phyloP scores from a whole-genome alignment of 345 rosid genomes.

The Toxicodendron radicans region DNA sequence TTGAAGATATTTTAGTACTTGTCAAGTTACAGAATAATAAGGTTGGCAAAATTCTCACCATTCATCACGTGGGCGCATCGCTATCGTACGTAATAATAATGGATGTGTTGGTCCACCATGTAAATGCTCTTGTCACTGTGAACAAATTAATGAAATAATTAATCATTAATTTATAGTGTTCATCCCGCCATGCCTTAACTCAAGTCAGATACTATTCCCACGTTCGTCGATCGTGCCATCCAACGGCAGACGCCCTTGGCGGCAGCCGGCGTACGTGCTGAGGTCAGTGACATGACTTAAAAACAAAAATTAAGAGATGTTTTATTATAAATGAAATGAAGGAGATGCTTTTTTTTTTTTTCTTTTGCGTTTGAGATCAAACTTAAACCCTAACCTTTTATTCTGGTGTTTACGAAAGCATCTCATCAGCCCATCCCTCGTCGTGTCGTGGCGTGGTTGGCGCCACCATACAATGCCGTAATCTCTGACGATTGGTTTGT shows the following conservation, averaged over 20 bases:
- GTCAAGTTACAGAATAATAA: neutral
- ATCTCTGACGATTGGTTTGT: slow-evolving; percentile 16
- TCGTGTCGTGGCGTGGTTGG: neutral
- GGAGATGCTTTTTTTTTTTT: neutral
- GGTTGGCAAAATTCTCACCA: slow-evolving; percentile 37
- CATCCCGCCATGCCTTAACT: too few relatives aligned
- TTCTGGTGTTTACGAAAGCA: slow-evolving; percentile 20
- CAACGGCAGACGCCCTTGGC: neutral
- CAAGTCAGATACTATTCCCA: fast-evolving
- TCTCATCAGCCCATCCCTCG: slow-evolving; percentile 2
- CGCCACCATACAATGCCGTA: slow-evolving; percentile 17
- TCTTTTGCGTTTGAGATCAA: neutral
- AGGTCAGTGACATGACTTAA: slow-evolving; percentile 2
- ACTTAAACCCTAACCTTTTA: neutral
- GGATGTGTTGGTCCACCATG: slow-evolving; percentile 27
- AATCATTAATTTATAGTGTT: too few relatives aligned
- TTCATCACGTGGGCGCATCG: slow-evolving; percentile 34
- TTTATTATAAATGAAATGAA: too few relatives aligned
- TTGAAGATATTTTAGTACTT: too few relatives aligned
- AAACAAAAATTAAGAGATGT: neutral
- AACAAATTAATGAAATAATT: neutral
- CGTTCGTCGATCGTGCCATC: neutral
- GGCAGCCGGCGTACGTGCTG: slow-evolving; percentile 16
- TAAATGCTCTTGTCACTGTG: slow-evolving; percentile 2
- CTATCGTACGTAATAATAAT: slow-evolving; percentile 25